Evolutionary conservation across 208 protist genomes (phyloP).

Genomic region (Acanthamoeba rhysodes): DNA sequence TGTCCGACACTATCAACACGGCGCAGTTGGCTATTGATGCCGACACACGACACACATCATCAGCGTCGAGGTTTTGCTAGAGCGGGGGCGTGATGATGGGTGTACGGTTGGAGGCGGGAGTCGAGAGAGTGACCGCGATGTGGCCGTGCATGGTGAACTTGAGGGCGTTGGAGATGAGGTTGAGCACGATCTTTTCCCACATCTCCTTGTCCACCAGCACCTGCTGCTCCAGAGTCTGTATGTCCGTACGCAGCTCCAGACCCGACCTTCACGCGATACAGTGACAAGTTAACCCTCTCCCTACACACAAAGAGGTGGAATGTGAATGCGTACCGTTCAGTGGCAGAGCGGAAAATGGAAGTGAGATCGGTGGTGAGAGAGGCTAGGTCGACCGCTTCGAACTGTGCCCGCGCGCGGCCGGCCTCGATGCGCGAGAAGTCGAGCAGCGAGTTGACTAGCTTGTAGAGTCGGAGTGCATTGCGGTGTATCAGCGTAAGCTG

Average conservation of each 20-base stretch:
- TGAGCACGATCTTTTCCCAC: conserved; percentile 81
- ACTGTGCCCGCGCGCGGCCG: conserved; percentile 75
- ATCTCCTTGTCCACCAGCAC: conserved; percentile 72
- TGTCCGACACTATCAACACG: conserved; percentile 70
- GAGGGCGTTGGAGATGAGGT: conserved; percentile 78
- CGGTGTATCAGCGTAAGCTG: conserved; percentile 4
- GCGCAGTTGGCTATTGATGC: not conserved
- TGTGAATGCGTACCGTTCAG: conserved; percentile 14
- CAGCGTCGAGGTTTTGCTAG: not conserved
- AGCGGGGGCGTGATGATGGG: not conserved
- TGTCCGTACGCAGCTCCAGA: not conserved
- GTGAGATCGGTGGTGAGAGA: conserved; percentile 44
- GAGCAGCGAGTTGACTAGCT: conserved; percentile 78
- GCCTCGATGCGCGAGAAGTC: conserved; percentile 80
- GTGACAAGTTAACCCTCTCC: not conserved
- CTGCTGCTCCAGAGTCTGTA: not conserved
- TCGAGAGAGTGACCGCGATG: not conserved
- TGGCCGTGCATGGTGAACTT: conserved; percentile 79
- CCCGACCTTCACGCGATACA: not conserved
- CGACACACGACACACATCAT: not conserved
- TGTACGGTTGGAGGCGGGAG: not conserved
- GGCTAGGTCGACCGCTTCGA: conserved; percentile 76
- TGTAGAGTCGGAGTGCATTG: conserved; percentile 48
- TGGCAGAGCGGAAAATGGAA: conserved; percentile 54
- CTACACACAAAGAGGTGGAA: not conserved